These are phyloP conservation scores for Phylloporus sp. DNA, from an alignment of 768 basidiomycete species.

Conservation along the genomic window DNA sequence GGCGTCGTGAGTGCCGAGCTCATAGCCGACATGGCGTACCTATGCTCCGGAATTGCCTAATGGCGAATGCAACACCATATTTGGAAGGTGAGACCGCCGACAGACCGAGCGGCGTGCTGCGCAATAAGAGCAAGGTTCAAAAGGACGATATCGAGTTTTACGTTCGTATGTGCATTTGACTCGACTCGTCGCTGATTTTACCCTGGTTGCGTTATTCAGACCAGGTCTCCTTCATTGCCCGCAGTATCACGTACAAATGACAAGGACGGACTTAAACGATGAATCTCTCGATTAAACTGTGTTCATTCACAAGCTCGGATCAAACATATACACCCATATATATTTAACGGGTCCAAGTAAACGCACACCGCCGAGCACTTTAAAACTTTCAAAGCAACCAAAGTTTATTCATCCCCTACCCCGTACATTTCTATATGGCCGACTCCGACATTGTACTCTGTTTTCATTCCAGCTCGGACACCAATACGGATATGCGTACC, in stretches of 20 bases:
- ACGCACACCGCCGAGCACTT: neutral
- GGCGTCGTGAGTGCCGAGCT: neutral
- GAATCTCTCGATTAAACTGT: conserved; percentile 8
- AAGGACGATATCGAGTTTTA: neutral
- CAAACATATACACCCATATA: conserved; percentile 19
- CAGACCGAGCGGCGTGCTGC: neutral
- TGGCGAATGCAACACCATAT: neutral
- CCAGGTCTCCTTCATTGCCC: conserved; percentile 1
- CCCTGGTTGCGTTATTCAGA: neutral
- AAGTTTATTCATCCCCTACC: neutral
- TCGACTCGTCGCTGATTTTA: neutral
- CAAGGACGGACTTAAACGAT: conserved; percentile 7
- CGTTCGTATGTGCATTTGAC: neutral
- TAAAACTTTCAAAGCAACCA: neutral
- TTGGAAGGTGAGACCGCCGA: neutral
- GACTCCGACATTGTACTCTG: conserved; percentile 37
- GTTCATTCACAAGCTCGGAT: conserved; percentile 19
- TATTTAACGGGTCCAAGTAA: conserved; percentile 2
- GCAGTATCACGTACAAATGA: conserved; percentile 28
- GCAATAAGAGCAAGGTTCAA: neutral
- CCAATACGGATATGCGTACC: conserved; percentile 39
- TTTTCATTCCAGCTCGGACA: conserved; percentile 32
- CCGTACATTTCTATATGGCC: conserved; percentile 20
- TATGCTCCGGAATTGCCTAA: neutral
- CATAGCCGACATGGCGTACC: conserved; percentile 1